Percentiles rank a stretch among this genome's conserved stretches.
phyloP scores from a whole-genome alignment of 139 green algal species.

The Desmodesmus armatus region DNA sequence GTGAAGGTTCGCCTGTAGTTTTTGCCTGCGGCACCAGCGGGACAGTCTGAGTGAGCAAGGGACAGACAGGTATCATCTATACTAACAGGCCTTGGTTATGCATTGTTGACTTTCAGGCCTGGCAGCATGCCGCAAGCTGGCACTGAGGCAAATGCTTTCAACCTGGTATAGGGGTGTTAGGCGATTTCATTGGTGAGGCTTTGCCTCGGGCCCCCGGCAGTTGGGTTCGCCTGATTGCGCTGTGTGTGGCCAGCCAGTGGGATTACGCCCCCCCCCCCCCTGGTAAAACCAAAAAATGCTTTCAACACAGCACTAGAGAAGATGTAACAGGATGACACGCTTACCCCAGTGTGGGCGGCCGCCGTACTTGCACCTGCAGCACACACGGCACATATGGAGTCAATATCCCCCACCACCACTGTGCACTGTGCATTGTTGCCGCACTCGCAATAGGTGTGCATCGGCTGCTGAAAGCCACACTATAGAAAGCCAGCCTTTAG shows the following conservation, averaged over 20 bases:
- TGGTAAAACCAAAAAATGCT: not conserved
- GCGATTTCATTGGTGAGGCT: too few relatives aligned
- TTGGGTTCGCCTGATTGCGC: too few relatives aligned
- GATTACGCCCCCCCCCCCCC: too few relatives aligned
- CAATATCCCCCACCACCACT: too few relatives aligned
- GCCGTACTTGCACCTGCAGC: not conserved
- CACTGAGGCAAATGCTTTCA: too few relatives aligned
- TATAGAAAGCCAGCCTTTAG: not conserved
- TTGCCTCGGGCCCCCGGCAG: too few relatives aligned
- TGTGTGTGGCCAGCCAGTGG: too few relatives aligned
- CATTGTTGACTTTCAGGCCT: not conserved
- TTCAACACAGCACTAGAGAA: not conserved
- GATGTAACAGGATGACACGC: too few relatives aligned
- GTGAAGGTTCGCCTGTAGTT: conserved; percentile 44
- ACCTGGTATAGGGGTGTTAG: too few relatives aligned
- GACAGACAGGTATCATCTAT: not conserved
- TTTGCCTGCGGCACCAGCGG: not conserved
- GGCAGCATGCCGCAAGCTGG: not conserved
- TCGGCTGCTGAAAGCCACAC: too few relatives aligned
- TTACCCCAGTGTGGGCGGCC: conserved; percentile 34
- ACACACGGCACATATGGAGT: not conserved
- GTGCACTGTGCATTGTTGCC: too few relatives aligned
- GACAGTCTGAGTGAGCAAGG: not conserved
- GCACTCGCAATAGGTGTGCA: too few relatives aligned
- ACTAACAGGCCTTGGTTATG: not conserved